Percentiles rank a stretch among this genome's conserved stretches.
Evolutionary conservation across 2,329 filamentous ascomycete species (phyloP).

Genomic region (Phialophora expanda): DNA sequence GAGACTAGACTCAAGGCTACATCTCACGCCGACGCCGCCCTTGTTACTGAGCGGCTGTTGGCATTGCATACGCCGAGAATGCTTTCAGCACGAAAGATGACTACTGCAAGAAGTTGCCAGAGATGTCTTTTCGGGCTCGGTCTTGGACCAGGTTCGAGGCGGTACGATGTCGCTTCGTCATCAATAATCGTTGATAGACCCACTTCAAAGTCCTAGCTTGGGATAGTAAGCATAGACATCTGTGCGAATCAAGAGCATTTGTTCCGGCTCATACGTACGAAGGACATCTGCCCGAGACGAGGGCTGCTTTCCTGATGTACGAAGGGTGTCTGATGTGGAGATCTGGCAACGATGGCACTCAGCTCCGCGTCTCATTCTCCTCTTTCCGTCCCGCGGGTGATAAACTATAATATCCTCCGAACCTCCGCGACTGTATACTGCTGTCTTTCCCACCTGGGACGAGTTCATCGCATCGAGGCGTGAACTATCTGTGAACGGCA

Average conservation of each 20-base stretch:
- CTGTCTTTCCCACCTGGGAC: background rate
- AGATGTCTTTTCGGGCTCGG: background rate
- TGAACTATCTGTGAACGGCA: background rate
- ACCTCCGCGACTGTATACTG: background rate
- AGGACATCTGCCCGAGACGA: background rate
- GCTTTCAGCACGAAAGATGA: background rate
- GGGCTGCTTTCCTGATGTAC: background rate
- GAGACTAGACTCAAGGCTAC: background rate
- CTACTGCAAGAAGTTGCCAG: background rate
- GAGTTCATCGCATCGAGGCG: background rate
- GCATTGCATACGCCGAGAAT: background rate
- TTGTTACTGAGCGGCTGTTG: background rate
- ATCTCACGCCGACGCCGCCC: background rate
- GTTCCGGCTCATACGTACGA: background rate
- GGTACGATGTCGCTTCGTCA: background rate
- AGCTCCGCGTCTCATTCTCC: background rate
- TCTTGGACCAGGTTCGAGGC: background rate
- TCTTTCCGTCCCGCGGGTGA: background rate
- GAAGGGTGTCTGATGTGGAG: background rate
- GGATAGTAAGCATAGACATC: background rate
- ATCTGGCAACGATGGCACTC: background rate
- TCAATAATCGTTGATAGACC: background rate
- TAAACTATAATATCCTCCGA: background rate
- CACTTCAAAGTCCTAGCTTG: background rate
- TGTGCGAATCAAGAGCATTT: background rate